Base-by-base conservation (phyloP, 2,329 filamentous ascomycete genomes). In the Bertia moriformis region DNA sequence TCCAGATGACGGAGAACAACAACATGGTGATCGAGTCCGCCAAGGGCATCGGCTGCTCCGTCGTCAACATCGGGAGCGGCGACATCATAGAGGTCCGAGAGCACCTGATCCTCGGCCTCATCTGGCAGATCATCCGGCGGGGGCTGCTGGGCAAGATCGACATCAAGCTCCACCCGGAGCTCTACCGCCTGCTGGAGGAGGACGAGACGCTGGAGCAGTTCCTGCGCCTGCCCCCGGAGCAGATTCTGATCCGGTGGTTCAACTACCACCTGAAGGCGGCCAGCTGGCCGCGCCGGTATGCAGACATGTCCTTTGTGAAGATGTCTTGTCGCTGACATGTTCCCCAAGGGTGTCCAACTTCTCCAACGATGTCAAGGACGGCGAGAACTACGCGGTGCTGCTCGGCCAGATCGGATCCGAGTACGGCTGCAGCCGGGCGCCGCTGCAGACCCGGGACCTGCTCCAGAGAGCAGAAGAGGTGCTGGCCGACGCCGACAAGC, bases 1-100 rank as follows among this genome's bases (percentile, higher is more conserved):
- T 98, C 67, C 91, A 98, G 58, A 96, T 96, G 87, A 95, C 88
- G 3, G 91, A 98, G 63, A 98, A 98, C 69, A 98, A 96, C 76
- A 98, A 98, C 61, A 95, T 98, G 49, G 91, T 96, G 49, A 98
- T 98, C 52, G 91, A 98, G 62, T 98, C 91, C 14, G 85, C 89
- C 46, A 98, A 96, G 69, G 91, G 89, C 61, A 98, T 98, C 50
- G 91, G 91, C 42, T 96, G 91, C 59, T 96, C 91, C 0, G 91
- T 98, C 40, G 91, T 98, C 53, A 98, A 98, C 61, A 96, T 98
- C 68, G 91, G 91, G 49, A 85, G 83, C 51, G 86, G 86, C 37
- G 91, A 98, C 59, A 96, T 98, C 49, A 94, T 95, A 43, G 91
- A 96, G 62, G 91, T 93, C 47, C 78, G 89, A 50, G 91, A 98